These are phyloP conservation scores for Cyclospora cayetanensis DNA, from an alignment of 169 alveolate species.

Conservation along the genomic window DNA sequence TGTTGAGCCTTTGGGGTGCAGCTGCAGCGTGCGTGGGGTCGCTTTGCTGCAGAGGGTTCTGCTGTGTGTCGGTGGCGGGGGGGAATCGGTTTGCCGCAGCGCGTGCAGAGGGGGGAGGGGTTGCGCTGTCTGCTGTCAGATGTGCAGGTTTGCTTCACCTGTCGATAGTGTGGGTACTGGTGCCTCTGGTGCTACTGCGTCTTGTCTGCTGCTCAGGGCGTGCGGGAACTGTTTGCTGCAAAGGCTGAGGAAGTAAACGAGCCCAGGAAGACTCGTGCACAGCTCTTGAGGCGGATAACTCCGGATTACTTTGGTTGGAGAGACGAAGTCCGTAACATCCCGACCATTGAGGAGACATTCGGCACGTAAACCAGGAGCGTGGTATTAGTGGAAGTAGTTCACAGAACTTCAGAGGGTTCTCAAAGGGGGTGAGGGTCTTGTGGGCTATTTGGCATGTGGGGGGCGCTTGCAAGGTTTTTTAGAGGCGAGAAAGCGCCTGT, in stretches of 20 bases:
- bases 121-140: neutral
- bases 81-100: neutral
- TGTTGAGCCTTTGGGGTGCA: neutral
- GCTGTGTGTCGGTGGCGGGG: no score
- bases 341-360: no score
- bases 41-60: no score
- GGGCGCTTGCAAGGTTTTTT: no score
- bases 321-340: slow-evolving; percentile 66
- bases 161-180: no score
- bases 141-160: no score
- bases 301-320: slow-evolving; percentile 73
- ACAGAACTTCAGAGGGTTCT: no score
- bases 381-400: no score
- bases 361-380: no score
- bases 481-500: no score
- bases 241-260: slow-evolving; percentile 13
- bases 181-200: neutral
- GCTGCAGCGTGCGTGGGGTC: neutral
- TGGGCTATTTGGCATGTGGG: no score
- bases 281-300: neutral
- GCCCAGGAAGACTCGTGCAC: slow-evolving; percentile 47
- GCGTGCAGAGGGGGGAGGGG: neutral
- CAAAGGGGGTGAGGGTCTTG: no score
- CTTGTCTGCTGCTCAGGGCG: slow-evolving; percentile 8
- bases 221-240: slow-evolving; percentile 63